A percentile compares a stretch with the other conserved stretches of the same genome.
phyloP scores from a whole-genome alignment of 352 stramenopile species.

The Phytophthora capsici region DNA sequence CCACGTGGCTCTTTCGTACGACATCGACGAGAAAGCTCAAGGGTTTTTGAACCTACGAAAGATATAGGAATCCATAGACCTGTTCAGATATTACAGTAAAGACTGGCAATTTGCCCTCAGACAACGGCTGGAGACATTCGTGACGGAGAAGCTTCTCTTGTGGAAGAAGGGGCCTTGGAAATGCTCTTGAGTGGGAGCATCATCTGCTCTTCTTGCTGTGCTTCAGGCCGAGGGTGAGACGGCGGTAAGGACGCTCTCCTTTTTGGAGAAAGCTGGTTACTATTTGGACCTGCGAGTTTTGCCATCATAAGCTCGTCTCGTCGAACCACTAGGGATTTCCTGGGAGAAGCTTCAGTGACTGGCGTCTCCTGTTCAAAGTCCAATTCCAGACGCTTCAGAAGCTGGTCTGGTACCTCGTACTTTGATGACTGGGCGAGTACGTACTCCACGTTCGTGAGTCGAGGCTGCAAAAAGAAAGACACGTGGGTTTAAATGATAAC shows the following conservation, averaged over 20 bases:
- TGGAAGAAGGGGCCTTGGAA: slow-evolving; percentile 30
- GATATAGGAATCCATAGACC: slow-evolving; percentile 37
- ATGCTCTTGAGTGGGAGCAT: slow-evolving; percentile 1
- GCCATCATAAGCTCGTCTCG: not conserved
- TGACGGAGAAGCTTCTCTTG: slow-evolving; percentile 27
- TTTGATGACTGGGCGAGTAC: slow-evolving; percentile 33
- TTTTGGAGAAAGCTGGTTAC: slow-evolving; percentile 13
- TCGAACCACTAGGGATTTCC: slow-evolving; percentile 5
- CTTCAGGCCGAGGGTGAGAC: slow-evolving; percentile 5
- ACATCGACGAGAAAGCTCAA: slow-evolving; percentile 73
- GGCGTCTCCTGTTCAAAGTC: slow-evolving; percentile 37
- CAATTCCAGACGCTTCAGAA: slow-evolving; percentile 36
- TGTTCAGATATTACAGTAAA: not conserved
- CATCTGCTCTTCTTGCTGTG: slow-evolving; percentile 1
- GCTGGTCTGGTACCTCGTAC: slow-evolving; percentile 51
- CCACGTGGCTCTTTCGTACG: slow-evolving; percentile 59
- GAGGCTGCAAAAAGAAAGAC: slow-evolving; percentile 26
- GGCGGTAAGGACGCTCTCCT: slow-evolving; percentile 15
- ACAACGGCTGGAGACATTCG: slow-evolving; percentile 13
- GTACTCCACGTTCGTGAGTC: slow-evolving; percentile 27
- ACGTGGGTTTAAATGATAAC: no score
- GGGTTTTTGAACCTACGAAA: slow-evolving; percentile 80
- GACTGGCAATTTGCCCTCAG: not conserved
- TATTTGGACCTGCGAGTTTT: slow-evolving; percentile 12
- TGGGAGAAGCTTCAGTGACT: slow-evolving; percentile 3